Evolutionary conservation across 176 grass and related monocot genomes (phyloP).

Genomic region (Carex pumila): DNA sequence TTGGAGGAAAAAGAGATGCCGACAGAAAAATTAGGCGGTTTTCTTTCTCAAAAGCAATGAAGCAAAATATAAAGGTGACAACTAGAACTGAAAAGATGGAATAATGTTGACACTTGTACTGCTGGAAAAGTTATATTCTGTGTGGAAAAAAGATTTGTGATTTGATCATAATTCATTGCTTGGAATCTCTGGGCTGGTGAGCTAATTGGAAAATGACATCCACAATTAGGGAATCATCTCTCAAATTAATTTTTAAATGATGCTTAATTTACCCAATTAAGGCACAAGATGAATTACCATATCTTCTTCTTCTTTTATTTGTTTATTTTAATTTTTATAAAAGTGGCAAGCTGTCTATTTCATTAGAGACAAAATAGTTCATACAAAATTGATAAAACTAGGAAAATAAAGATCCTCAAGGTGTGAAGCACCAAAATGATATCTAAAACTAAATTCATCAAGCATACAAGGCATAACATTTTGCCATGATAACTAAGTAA

Average conservation of each 20-base stretch:
- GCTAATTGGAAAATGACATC: background rate
- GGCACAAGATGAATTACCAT: no score
- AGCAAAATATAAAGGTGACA: background rate
- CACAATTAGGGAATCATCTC: background rate
- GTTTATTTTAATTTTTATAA: no score
- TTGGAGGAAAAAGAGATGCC: background rate
- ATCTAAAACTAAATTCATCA: no score
- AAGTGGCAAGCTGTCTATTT: no score
- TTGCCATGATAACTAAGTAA: no score
- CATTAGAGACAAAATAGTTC: no score
- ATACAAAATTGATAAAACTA: no score
- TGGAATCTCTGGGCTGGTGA: constrained; percentile 2
- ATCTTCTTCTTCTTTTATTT: no score
- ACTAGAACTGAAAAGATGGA: background rate
- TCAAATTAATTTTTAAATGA: background rate
- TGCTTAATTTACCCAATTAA: background rate
- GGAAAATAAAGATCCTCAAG: no score
- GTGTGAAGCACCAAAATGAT: no score
- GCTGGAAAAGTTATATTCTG: background rate
- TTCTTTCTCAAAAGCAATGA: background rate
- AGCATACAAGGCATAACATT: no score
- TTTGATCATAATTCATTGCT: background rate
- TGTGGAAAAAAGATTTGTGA: background rate
- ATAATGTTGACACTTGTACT: background rate
- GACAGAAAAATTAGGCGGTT: background rate